Conservation (phyloP, 2,329 filamentous ascomycete genomes). For the Fusarium virguliforme region DNA sequence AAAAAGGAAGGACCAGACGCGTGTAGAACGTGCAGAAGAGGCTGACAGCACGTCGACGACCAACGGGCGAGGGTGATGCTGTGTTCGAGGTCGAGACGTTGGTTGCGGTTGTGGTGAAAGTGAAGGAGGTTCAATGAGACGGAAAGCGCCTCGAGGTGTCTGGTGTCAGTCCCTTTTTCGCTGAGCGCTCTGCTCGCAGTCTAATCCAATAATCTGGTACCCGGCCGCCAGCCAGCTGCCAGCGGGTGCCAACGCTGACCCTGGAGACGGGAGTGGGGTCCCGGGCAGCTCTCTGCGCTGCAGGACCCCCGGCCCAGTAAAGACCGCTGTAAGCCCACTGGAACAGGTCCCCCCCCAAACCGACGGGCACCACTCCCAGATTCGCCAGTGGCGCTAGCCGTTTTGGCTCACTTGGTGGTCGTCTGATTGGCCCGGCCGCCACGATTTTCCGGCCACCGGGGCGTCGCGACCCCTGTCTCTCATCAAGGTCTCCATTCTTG, state of each 20-base stretch:
- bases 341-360: constrained; percentile 9
- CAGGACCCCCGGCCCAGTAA: constrained; percentile 21
- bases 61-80: constrained; percentile 29
- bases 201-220: constrained; percentile 9
- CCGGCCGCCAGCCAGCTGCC: constrained; percentile 31
- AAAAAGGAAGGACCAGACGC: constrained; percentile 22
- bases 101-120: constrained; percentile 37
- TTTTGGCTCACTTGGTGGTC: constrained; percentile 39
- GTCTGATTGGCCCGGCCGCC: constrained; percentile 51
- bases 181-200: constrained; percentile 30
- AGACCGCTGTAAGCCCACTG: constrained; percentile 21
- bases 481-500: constrained; percentile 12
- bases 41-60: constrained; percentile 25
- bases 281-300: constrained; percentile 13
- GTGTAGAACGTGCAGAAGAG: background rate
- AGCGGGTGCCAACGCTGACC: constrained; percentile 17
- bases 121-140: constrained; percentile 50
- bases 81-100: constrained; percentile 28
- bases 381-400: constrained; percentile 39
- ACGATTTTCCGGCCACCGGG: constrained; percentile 53
- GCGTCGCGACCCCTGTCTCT: constrained; percentile 37
- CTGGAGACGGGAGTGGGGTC: constrained; percentile 10
- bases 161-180: constrained; percentile 45
- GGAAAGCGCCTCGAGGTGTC: constrained; percentile 47
- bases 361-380: constrained; percentile 32